Evolutionary conservation across 2,329 filamentous ascomycete species (phyloP).

Genomic region (Colletotrichum lentis): DNA sequence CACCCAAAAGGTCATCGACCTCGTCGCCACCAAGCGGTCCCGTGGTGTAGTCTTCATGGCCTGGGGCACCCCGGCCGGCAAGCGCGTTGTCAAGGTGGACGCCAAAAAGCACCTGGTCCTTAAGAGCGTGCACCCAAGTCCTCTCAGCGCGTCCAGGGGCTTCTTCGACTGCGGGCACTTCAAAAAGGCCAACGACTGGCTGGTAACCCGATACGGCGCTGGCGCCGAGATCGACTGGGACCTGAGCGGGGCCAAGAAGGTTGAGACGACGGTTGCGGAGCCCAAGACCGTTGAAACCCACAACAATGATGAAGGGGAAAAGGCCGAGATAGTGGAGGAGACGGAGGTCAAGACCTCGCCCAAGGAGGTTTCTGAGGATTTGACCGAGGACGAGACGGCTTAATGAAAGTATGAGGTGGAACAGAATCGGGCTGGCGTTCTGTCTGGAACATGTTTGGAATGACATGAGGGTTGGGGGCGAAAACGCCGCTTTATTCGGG

Average conservation of each 20-base stretch:
- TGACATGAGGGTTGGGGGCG: not conserved
- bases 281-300: conserved; percentile 34
- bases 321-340: conserved; percentile 40
- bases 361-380: conserved; percentile 38
- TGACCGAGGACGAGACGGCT: conserved; percentile 19
- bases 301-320: not conserved
- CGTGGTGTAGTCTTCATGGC: conserved; percentile 92
- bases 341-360: conserved; percentile 40
- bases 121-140: conserved; percentile 89
- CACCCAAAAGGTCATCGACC: conserved; percentile 90
- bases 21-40: conserved; percentile 78
- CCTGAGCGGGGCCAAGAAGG: conserved; percentile 47
- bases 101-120: conserved; percentile 80
- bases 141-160: conserved; percentile 82
- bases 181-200: conserved; percentile 83
- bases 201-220: conserved; percentile 78
- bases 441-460: conserved; percentile 3
- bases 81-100: conserved; percentile 79
- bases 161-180: conserved; percentile 89
- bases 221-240: conserved; percentile 88
- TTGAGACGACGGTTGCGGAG: conserved; percentile 26
- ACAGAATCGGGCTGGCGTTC: conserved; percentile 2
- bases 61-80: conserved; percentile 87
- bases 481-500: not conserved
- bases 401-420: conserved; percentile 3